Conservation (phyloP, 495 filamentous ascomycete genomes). For the Haplographium delicatum region DNA sequence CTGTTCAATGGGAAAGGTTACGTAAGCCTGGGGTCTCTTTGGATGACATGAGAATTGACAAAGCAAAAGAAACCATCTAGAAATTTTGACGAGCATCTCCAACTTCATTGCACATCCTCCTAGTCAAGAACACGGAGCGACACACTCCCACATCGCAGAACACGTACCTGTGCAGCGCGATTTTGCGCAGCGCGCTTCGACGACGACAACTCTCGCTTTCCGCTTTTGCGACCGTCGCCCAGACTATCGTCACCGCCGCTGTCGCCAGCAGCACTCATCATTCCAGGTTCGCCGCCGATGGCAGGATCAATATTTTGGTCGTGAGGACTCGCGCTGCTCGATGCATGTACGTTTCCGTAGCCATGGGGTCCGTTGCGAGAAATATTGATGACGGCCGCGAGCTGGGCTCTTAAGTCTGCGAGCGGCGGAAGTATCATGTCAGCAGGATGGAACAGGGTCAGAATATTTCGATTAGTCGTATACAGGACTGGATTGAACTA, state of each 20-base stretch:
- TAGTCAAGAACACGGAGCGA: constrained; percentile 7
- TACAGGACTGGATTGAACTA: too few relatives aligned
- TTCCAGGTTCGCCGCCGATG: constrained; percentile 27
- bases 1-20: constrained; percentile 41
- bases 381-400: constrained; percentile 24
- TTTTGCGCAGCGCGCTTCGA: constrained; percentile 97
- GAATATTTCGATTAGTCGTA: too few relatives aligned
- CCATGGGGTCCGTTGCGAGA: constrained; percentile 17
- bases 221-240: constrained; percentile 32
- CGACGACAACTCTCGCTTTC: constrained; percentile 86
- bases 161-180: constrained; percentile 89
- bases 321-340: constrained; percentile 25
- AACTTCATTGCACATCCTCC: constrained; percentile 8
- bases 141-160: constrained; percentile 18
- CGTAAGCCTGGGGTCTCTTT: constrained; percentile 20
- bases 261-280: constrained; percentile 23
- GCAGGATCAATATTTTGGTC: constrained; percentile 33
- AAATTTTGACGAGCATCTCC: constrained; percentile 19
- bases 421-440: constrained; percentile 17
- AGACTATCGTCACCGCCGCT: constrained; percentile 22
- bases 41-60: constrained; percentile 33
- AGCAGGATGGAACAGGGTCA: constrained; percentile 12
- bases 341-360: constrained; percentile 24
- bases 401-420: constrained; percentile 30
- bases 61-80: constrained; percentile 26